A percentile compares a stretch with the other conserved stretches of the same genome.
Conservation (phyloP, 1,139 yeast species). For the Taiozyma sp. region DNA sequence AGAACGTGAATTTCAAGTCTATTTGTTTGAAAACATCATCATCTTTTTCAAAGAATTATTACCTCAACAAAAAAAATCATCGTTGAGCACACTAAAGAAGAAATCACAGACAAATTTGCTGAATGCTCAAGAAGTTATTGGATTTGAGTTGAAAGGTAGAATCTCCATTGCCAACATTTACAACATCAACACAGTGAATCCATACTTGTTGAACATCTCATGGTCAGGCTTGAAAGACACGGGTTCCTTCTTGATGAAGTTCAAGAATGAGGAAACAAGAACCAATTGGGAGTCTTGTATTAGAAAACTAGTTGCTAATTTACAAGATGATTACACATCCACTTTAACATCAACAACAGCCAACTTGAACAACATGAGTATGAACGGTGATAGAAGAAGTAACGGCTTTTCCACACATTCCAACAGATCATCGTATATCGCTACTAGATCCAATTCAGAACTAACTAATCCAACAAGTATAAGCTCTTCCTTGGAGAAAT, state of each 20-base stretch:
- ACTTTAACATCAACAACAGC: conserved; percentile 3
- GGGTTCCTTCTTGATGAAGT: conserved; percentile 66
- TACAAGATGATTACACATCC: conserved; percentile 29
- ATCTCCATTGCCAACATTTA: conserved; percentile 65
- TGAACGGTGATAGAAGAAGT: conserved; percentile 20
- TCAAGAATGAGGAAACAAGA: conserved; percentile 64
- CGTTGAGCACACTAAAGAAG: conserved; percentile 22
- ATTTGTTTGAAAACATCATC: conserved; percentile 80
- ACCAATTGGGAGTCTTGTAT: conserved; percentile 67
- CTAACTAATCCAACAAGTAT: conserved; percentile 9
- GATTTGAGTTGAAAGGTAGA: conserved; percentile 57
- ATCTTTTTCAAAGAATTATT: conserved; percentile 61
- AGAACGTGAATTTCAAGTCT: conserved; percentile 87
- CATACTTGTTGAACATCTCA: conserved; percentile 57
- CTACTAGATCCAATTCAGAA: conserved; percentile 18
- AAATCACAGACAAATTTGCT: conserved; percentile 18
- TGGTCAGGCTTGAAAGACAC: conserved; percentile 78
- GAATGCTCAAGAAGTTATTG: conserved; percentile 25
- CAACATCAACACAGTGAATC: conserved; percentile 39
- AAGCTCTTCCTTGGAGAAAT: conserved; percentile 7
- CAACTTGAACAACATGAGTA: conserved; percentile 13
- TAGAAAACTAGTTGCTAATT: conserved; percentile 30
- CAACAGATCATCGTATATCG: conserved; percentile 21
- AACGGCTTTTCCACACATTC: conserved; percentile 22
- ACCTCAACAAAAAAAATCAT: conserved; percentile 31